phyloP scores from a whole-genome alignment of 2,329 filamentous ascomycete species.

The Colletotrichum chlorophyti region DNA sequence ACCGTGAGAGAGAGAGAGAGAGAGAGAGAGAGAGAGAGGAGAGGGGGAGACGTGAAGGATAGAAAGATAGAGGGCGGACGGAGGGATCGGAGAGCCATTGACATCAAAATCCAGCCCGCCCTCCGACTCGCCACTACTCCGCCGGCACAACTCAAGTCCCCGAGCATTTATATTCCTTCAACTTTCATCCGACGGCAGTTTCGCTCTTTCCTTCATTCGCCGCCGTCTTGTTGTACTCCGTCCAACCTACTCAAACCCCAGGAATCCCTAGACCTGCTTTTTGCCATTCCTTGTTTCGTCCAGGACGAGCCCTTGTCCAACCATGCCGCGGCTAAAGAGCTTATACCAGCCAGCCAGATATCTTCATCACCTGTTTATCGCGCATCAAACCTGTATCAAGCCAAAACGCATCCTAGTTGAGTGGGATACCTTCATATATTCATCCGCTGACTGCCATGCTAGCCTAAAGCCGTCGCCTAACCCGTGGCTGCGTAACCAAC shows the following conservation, averaged over 20 bases:
- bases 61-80: no score
- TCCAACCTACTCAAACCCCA: background rate
- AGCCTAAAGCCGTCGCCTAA: background rate
- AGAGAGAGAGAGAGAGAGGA: no score
- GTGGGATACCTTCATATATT: constrained; percentile 15
- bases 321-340: no score
- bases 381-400: background rate
- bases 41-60: no score
- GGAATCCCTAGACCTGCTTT: no score
- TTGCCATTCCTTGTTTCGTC: no score
- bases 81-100: no score
- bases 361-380: background rate
- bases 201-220: no score
- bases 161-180: background rate
- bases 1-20: no score
- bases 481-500: background rate
- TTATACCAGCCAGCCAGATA: no score
- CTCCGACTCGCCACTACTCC: background rate
- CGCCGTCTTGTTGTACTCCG: constrained; percentile 1
- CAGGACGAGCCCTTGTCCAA: no score
- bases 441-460: constrained; percentile 11
- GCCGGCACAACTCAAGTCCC: constrained; percentile 1
- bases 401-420: background rate
- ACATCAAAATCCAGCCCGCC: background rate
- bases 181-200: no score